These are phyloP conservation scores for Nephelium lappaceum DNA, from an alignment of 345 rosid species.

Conservation along the genomic window DNA sequence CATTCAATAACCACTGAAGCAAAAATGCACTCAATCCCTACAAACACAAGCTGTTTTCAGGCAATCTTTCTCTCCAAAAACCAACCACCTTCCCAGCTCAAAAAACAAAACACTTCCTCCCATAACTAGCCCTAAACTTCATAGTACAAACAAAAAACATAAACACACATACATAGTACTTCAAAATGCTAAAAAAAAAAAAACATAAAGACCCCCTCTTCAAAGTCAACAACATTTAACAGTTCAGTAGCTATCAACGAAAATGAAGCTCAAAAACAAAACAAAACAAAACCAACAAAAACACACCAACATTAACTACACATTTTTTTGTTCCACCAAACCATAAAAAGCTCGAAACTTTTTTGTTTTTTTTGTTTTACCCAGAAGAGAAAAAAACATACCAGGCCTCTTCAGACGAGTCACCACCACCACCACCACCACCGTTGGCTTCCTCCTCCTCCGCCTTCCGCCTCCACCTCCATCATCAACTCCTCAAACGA, in stretches of 20 bases:
- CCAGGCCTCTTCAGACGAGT: constrained; percentile 86
- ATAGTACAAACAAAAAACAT: not conserved
- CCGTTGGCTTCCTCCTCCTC: constrained; percentile 31
- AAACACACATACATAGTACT: not conserved
- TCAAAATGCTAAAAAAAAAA: not conserved
- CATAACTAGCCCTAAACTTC: not conserved
- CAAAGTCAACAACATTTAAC: constrained; percentile 1
- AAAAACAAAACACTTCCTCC: not conserved
- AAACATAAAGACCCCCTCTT: not conserved
- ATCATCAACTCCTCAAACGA: constrained; percentile 62
- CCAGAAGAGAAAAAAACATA: constrained; percentile 31
- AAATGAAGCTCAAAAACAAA: not conserved
- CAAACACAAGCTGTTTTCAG: not conserved
- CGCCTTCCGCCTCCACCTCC: constrained; percentile 4
- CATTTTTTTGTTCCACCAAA: not conserved
- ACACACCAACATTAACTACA: not conserved
- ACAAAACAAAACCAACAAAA: not conserved
- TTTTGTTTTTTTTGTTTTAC: not conserved
- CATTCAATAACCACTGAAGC: not conserved
- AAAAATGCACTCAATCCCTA: not conserved
- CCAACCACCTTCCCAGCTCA: not conserved
- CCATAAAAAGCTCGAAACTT: not conserved
- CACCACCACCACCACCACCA: constrained; percentile 34
- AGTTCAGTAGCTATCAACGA: not conserved
- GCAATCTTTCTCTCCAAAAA: not conserved